These are phyloP conservation scores for Massarina eburnea DNA, from an alignment of 2,329 filamentous ascomycete species.

Conservation along the genomic window DNA sequence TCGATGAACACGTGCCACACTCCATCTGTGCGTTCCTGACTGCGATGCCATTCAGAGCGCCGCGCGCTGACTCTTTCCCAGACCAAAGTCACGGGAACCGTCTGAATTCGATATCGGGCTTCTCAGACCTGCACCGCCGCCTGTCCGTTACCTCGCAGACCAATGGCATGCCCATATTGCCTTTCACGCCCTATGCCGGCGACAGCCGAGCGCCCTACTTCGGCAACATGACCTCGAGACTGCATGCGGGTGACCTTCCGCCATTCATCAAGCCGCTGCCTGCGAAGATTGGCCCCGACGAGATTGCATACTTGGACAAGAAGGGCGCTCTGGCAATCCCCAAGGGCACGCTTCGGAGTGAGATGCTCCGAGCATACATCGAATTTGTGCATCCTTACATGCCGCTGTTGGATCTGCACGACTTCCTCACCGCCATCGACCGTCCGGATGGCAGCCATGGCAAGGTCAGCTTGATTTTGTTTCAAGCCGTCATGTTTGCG, in stretches of 20 bases:
- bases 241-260: conserved; percentile 52
- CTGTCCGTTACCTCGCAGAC: conserved; percentile 45
- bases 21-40: conserved; percentile 58
- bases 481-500: conserved; percentile 94
- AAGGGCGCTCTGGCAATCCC: conserved; percentile 86
- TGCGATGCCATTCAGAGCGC: conserved; percentile 1
- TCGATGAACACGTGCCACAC: conserved; percentile 63
- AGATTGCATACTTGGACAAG: conserved; percentile 77
- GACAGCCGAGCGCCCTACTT: conserved; percentile 39
- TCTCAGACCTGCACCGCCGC: conserved; percentile 49
- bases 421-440: conserved; percentile 63
- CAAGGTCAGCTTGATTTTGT: conserved; percentile 80
- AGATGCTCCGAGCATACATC: conserved; percentile 77
- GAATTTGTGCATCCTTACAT: conserved; percentile 94
- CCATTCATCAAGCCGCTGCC: conserved; percentile 81
- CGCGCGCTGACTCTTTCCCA: conserved; percentile 34
- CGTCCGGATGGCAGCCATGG: conserved; percentile 68
- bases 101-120: conserved; percentile 38
- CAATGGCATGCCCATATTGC: conserved; percentile 35
- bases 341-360: conserved; percentile 69
- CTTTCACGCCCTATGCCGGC: conserved; percentile 39
- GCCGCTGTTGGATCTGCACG: conserved; percentile 74
- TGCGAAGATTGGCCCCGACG: conserved; percentile 73
- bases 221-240: conserved; percentile 53
- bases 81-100: conserved; percentile 52